Percentiles rank a stretch among this genome's conserved stretches.
These are phyloP conservation scores for Phlebiopsis flavidoalba DNA, from an alignment of 768 basidiomycete species.

Conservation along the genomic window DNA sequence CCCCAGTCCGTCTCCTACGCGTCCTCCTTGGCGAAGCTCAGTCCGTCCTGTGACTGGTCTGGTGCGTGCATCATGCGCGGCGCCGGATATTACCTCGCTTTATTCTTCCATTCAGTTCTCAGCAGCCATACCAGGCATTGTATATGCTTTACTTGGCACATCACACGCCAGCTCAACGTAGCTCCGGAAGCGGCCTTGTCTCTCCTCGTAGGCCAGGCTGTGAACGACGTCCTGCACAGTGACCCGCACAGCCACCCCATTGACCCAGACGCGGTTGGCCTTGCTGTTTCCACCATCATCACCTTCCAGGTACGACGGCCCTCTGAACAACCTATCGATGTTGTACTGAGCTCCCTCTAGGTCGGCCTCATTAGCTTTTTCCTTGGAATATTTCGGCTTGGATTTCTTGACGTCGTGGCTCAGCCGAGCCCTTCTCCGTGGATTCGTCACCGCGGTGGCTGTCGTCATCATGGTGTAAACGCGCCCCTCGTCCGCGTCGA, in stretches of 20 bases:
- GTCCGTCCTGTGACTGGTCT: constrained; percentile 84
- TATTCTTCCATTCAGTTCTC: constrained; percentile 51
- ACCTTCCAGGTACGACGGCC: constrained; percentile 63
- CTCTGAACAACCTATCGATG: background rate
- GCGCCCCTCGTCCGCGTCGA: background rate
- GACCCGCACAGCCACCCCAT: constrained; percentile 25
- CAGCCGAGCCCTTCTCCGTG: constrained; percentile 80
- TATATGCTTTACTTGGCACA: constrained; percentile 87
- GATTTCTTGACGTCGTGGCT: constrained; percentile 93
- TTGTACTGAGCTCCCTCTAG: constrained; percentile 27
- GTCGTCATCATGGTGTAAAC: constrained; percentile 81
- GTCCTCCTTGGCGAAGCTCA: constrained; percentile 78
- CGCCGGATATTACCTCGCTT: background rate
- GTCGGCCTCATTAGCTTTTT: constrained; percentile 82
- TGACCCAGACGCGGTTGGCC: constrained; percentile 47
- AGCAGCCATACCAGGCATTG: constrained; percentile 80
- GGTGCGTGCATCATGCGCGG: constrained; percentile 30
- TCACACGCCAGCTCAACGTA: constrained; percentile 73
- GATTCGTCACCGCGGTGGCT: constrained; percentile 83
- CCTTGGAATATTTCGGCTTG: constrained; percentile 82
- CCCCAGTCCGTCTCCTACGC: constrained; percentile 92
- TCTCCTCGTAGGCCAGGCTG: constrained; percentile 81
- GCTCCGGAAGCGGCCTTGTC: constrained; percentile 89
- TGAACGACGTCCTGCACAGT: constrained; percentile 55
- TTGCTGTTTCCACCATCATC: constrained; percentile 74